Conservation (phyloP, 169 alveolate genomes). For the Toxoplasma gondii region DNA sequence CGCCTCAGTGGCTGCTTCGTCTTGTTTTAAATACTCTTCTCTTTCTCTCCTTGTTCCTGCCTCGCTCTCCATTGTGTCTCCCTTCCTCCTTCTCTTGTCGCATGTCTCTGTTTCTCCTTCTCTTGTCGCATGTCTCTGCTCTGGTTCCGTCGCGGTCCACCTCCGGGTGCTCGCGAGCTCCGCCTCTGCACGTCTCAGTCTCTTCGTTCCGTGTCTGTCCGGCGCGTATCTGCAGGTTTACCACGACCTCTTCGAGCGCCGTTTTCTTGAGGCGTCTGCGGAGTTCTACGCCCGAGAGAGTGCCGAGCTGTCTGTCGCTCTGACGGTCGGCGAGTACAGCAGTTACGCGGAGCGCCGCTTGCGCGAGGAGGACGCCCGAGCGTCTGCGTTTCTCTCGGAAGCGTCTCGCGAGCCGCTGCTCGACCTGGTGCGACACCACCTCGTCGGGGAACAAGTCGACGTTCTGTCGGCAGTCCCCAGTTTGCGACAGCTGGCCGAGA, state of each 20-base stretch:
- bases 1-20: too few relatives aligned
- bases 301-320: not conserved
- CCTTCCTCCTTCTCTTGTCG: not conserved
- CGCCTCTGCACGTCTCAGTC: not conserved
- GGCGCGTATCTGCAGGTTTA: not conserved
- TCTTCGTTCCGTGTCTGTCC: not conserved
- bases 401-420: conserved; percentile 20
- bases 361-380: conserved; percentile 5
- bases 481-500: not conserved
- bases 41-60: too few relatives aligned
- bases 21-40: too few relatives aligned
- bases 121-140: not conserved
- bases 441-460: not conserved
- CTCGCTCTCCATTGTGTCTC: too few relatives aligned
- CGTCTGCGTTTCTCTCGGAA: not conserved
- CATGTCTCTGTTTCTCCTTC: not conserved
- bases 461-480: not conserved
- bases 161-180: too few relatives aligned
- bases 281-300: not conserved
- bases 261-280: conserved; percentile 3
- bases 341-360: not conserved
- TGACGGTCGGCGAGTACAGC: not conserved
- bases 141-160: not conserved
- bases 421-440: not conserved
- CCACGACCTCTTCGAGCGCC: not conserved